Evolutionary conservation across 78 protist genomes (phyloP).

Genomic region (Bodo saltans): DNA sequence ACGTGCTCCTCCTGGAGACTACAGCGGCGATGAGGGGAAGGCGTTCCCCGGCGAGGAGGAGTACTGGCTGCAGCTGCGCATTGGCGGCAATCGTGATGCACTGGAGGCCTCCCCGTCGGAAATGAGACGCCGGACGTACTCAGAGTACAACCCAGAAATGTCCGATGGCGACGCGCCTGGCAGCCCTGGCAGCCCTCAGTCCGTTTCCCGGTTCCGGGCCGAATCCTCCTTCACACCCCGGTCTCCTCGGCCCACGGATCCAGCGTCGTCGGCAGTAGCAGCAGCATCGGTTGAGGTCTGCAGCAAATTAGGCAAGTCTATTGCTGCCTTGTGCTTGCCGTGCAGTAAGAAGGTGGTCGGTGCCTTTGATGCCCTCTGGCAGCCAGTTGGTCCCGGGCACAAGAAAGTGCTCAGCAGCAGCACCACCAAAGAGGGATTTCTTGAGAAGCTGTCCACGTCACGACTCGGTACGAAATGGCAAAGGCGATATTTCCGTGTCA

Average conservation of each 20-base stretch:
- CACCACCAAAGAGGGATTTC: not conserved
- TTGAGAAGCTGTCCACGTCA: not conserved
- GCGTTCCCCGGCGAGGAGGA: not conserved
- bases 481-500: not conserved
- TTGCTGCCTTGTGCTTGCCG: conserved; percentile 2
- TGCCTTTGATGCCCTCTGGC: not conserved
- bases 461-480: not conserved
- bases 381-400: not conserved
- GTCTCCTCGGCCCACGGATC: not conserved
- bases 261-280: not conserved
- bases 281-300: no score
- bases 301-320: not conserved
- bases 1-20: not conserved
- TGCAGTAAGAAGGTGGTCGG: not conserved
- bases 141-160: not conserved
- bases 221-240: not conserved
- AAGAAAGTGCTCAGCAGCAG: not conserved
- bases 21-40: not conserved
- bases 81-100: not conserved
- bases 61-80: not conserved
- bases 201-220: not conserved
- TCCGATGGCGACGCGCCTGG: not conserved
- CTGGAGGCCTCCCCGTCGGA: not conserved
- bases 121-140: not conserved
- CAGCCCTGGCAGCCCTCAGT: not conserved